phyloP scores from a whole-genome alignment of 2,329 filamentous ascomycete species.

The Botrytis tulipae region DNA sequence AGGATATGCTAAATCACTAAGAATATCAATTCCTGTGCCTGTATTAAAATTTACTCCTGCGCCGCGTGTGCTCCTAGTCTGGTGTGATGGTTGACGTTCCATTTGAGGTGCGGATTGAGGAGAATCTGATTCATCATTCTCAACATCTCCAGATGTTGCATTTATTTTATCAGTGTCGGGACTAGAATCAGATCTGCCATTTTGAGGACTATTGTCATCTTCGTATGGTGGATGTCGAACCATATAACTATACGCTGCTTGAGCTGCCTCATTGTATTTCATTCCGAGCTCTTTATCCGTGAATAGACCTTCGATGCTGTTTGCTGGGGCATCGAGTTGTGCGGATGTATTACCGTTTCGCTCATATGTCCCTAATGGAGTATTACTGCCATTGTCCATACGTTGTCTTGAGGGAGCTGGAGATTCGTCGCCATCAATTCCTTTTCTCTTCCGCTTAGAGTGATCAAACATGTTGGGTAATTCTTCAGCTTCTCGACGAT shows the following conservation, averaged over 20 bases:
- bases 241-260: conserved; percentile 62
- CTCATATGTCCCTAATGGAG: conserved; percentile 62
- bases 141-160: conserved; percentile 49
- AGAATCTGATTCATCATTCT: conserved; percentile 50
- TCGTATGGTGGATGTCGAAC: conserved; percentile 47
- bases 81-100: conserved; percentile 63
- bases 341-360: conserved; percentile 49
- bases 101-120: conserved; percentile 53
- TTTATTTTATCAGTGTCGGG: conserved; percentile 50
- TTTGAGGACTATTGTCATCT: conserved; percentile 37
- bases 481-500: conserved; percentile 60
- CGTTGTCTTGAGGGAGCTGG: conserved; percentile 55
- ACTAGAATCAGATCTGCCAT: conserved; percentile 45
- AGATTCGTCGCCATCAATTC: conserved; percentile 61
- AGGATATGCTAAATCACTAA: conserved; percentile 58
- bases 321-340: conserved; percentile 56
- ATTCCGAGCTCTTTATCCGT: conserved; percentile 67
- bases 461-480: conserved; percentile 52
- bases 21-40: conserved; percentile 57
- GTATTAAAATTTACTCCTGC: conserved; percentile 49
- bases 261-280: conserved; percentile 61
- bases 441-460: conserved; percentile 63
- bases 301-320: conserved; percentile 68
- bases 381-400: conserved; percentile 56
- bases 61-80: conserved; percentile 60